A percentile compares a stretch with the other conserved stretches of the same genome.
Evolutionary conservation across 2,329 filamentous ascomycete species (phyloP).

Genomic region (Macrophomina pseudophaseolina): DNA sequence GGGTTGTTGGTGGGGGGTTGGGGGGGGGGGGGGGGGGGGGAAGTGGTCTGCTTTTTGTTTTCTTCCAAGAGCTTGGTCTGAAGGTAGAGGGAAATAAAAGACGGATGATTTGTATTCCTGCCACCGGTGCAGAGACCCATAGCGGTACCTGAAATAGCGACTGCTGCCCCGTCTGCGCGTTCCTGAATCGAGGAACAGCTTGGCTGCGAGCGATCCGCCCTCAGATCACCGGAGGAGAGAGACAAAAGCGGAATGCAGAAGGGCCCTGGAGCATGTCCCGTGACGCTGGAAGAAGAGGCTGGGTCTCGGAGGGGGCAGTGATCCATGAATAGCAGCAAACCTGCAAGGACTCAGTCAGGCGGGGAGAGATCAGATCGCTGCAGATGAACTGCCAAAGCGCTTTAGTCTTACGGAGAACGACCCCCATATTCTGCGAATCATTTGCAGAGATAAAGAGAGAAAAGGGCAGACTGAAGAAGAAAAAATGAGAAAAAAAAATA

Average conservation of each 20-base stretch:
- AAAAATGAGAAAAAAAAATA: no score
- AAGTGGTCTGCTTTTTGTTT: constrained; percentile 3
- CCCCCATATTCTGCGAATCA: neutral
- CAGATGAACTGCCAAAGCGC: neutral
- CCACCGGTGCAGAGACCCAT: neutral
- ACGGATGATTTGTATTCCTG: neutral
- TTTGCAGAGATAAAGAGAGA: neutral
- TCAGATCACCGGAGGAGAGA: neutral
- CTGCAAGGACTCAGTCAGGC: neutral
- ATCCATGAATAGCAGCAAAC: neutral
- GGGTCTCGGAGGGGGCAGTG: neutral
- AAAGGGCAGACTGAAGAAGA: no score
- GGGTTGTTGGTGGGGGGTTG: no score
- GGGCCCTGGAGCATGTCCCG: neutral
- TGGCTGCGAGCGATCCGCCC: neutral
- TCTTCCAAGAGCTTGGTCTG: neutral
- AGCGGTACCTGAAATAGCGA: neutral
- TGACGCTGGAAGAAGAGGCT: neutral
- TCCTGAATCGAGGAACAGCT: neutral
- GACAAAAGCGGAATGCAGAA: neutral
- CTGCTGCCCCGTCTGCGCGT: neutral
- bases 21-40: no score
- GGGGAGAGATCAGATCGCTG: neutral
- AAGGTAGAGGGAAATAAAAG: neutral
- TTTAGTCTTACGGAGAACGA: neutral